Evolutionary conservation across 2,329 filamentous ascomycete genomes (phyloP).

Genomic region (Biscogniauxia mediterranea): DNA sequence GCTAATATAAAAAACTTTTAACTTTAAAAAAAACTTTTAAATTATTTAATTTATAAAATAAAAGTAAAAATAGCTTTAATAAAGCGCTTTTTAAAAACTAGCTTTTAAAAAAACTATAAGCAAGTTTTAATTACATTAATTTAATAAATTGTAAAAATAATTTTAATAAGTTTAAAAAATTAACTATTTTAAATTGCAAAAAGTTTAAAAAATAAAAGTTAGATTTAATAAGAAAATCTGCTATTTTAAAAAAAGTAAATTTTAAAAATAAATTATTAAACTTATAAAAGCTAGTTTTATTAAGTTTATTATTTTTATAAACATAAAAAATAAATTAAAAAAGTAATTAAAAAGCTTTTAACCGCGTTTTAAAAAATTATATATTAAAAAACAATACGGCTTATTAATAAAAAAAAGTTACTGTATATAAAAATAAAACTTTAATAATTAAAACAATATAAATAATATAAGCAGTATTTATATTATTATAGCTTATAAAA

Average conservation of each 20-base stretch:
- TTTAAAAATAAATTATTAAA: too few species aligned
- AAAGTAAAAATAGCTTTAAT: neutral
- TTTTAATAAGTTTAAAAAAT: neutral
- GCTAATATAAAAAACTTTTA: neutral
- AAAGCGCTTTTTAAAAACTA: neutral
- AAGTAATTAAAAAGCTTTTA: too few species aligned
- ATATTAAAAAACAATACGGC: neutral
- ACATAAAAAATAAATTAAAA: too few species aligned
- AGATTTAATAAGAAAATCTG: neutral
- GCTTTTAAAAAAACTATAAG: neutral
- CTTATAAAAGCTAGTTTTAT: neutral
- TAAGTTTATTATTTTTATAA: neutral
- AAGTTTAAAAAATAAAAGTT: neutral
- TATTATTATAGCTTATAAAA: neutral
- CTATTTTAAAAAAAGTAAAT: too few species aligned
- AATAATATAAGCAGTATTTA: neutral
- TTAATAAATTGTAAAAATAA: neutral
- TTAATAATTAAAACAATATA: neutral
- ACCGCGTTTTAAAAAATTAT: neutral
- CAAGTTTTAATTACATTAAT: neutral
- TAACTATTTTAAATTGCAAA: neutral
- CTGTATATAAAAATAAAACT: neutral
- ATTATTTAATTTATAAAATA: neutral
- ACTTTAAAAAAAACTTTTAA: slow-evolving; percentile 4
- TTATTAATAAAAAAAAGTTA: neutral